phyloP scores from a whole-genome alignment of 768 basidiomycete species.

The Nidula microcarpa region DNA sequence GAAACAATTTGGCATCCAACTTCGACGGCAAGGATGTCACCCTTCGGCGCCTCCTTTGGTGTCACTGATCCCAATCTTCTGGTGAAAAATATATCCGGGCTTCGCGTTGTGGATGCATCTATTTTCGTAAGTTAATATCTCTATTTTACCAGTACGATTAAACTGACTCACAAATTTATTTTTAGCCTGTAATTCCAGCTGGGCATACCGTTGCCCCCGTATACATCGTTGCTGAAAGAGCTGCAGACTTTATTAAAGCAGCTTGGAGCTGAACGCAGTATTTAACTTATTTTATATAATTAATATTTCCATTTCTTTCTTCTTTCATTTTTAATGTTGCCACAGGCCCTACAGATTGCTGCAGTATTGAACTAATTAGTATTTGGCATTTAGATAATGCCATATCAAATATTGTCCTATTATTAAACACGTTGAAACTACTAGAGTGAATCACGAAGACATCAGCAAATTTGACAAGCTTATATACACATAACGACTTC shows the following conservation, averaged over 20 bases:
- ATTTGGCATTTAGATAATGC: too few species aligned
- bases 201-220: background rate
- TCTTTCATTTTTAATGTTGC: too few species aligned
- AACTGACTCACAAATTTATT: background rate
- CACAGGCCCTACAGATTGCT: too few species aligned
- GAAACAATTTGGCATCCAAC: conserved; percentile 10
- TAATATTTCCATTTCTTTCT: too few species aligned
- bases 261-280: background rate
- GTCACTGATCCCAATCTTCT: conserved; percentile 23
- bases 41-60: conserved; percentile 8
- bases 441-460: too few species aligned
- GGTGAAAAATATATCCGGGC: conserved; percentile 20
- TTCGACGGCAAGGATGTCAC: conserved; percentile 12
- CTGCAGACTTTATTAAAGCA: background rate
- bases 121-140: conserved; percentile 11
- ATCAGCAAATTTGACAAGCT: too few species aligned
- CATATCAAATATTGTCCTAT: too few species aligned
- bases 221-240: background rate
- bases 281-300: background rate
- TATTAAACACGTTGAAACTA: too few species aligned
- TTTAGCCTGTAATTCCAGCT: background rate
- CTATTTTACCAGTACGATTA: background rate
- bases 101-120: conserved; percentile 29
- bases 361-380: too few species aligned
- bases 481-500: too few species aligned